These are phyloP conservation scores for Sporisorium scitamineum DNA, from an alignment of 1,284 basidiomycete species.

Conservation along the genomic window DNA sequence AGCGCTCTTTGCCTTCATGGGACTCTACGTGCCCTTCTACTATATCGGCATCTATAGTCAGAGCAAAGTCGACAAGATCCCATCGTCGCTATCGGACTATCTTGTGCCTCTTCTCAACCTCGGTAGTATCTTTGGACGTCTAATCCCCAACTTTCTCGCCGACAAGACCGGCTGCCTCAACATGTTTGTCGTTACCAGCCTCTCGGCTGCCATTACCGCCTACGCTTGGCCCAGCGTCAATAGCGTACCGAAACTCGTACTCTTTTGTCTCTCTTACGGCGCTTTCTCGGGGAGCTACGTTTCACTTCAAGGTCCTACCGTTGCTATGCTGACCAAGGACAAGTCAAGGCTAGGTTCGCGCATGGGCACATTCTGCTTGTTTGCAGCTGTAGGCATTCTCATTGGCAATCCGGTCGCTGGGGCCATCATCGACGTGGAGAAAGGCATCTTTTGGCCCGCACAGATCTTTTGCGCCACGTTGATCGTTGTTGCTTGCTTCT, in stretches of 20 bases:
- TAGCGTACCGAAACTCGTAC: slow-evolving; percentile 15
- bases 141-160: slow-evolving; percentile 62
- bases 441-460: slow-evolving; percentile 13
- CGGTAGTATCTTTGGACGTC: slow-evolving; percentile 56
- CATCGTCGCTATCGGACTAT: slow-evolving; percentile 14
- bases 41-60: slow-evolving; percentile 12
- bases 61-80: slow-evolving; percentile 2
- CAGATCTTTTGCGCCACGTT: slow-evolving; percentile 20
- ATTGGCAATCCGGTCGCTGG: slow-evolving; percentile 50
- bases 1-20: slow-evolving; percentile 20
- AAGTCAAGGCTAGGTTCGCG: slow-evolving; percentile 7
- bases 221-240: slow-evolving; percentile 20
- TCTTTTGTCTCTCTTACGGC: slow-evolving; percentile 35
- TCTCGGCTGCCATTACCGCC: slow-evolving; percentile 49
- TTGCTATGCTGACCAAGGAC: slow-evolving; percentile 1
- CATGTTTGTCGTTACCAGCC: slow-evolving; percentile 59
- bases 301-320: slow-evolving; percentile 24
- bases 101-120: slow-evolving; percentile 38
- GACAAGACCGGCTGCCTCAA: slow-evolving; percentile 63
- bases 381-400: slow-evolving; percentile 30
- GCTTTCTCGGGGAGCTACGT: slow-evolving; percentile 31
- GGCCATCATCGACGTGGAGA: slow-evolving; percentile 19
- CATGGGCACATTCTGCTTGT: slow-evolving; percentile 18
- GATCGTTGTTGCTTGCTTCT: slow-evolving; percentile 2
- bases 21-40: slow-evolving; percentile 32